A percentile compares a stretch with the other conserved stretches of the same genome.
These are phyloP conservation scores for Sanghuangporus baumii DNA, from an alignment of 1,284 basidiomycete species.

Conservation along the genomic window DNA sequence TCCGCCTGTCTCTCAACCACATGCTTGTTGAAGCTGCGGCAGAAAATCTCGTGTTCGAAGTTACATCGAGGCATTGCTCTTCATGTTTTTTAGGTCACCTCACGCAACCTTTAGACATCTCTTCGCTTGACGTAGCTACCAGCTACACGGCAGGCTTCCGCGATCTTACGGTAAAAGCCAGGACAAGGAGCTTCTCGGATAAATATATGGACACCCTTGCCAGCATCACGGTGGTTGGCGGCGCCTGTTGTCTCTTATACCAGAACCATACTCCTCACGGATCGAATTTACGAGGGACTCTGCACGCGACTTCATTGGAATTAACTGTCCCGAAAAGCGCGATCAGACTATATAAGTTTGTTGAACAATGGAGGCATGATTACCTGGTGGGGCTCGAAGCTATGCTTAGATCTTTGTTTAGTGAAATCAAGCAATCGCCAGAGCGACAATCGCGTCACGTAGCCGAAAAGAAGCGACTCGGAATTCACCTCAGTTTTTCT, in stretches of 20 bases:
- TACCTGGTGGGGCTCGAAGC: constrained; percentile 68
- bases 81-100: constrained; percentile 30
- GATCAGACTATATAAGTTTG: constrained; percentile 66
- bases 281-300: constrained; percentile 33
- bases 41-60: constrained; percentile 41
- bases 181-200: constrained; percentile 38
- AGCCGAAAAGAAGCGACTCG: constrained; percentile 25
- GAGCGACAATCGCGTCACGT: constrained; percentile 21
- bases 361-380: constrained; percentile 74
- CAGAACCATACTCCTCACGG: constrained; percentile 16
- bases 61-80: constrained; percentile 36
- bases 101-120: constrained; percentile 28
- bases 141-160: constrained; percentile 45
- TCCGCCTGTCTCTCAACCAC: constrained; percentile 2
- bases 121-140: constrained; percentile 33
- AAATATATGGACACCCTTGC: constrained; percentile 53
- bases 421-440: constrained; percentile 47
- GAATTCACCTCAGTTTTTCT: constrained; percentile 46
- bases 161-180: constrained; percentile 50
- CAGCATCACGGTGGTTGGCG: constrained; percentile 42
- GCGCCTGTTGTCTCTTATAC: constrained; percentile 18
- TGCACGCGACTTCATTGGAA: constrained; percentile 40
- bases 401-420: constrained; percentile 56
- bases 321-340: constrained; percentile 73
- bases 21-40: constrained; percentile 41